Conservation (phyloP, 1,284 basidiomycete genomes). For the Megacollybia platyphylla region DNA sequence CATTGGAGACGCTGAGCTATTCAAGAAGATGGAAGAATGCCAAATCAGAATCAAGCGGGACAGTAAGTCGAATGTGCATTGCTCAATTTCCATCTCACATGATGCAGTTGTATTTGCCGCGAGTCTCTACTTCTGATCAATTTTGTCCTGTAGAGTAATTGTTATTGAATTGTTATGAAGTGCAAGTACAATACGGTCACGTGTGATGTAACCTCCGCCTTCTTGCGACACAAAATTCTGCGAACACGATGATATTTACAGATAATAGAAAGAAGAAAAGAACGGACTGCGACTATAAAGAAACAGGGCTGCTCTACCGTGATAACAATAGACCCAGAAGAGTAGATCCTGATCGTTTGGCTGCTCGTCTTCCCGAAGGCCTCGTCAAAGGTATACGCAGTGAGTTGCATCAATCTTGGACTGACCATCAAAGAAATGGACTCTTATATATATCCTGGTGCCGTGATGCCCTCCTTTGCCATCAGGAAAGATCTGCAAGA, state of each 20-base stretch:
- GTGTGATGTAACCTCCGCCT: no score
- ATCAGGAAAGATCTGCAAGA: constrained; percentile 55
- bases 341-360: not conserved
- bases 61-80: constrained; percentile 42
- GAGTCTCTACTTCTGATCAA: constrained; percentile 68
- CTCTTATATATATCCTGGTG: constrained; percentile 49
- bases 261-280: no score
- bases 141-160: not conserved
- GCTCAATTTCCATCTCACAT: constrained; percentile 4
- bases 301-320: no score
- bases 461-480: constrained; percentile 61
- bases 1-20: constrained; percentile 90
- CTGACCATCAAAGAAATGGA: constrained; percentile 52
- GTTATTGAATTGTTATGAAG: no score
- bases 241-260: no score
- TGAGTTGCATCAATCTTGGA: no score
- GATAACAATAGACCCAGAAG: not conserved
- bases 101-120: constrained; percentile 71
- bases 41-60: constrained; percentile 91
- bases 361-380: not conserved
- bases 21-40: constrained; percentile 96
- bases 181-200: not conserved
- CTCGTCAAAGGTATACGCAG: no score
- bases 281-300: no score
- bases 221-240: no score